These are phyloP conservation scores for Aphanomyces euteiches DNA, from an alignment of 352 stramenopile species.

Conservation along the genomic window DNA sequence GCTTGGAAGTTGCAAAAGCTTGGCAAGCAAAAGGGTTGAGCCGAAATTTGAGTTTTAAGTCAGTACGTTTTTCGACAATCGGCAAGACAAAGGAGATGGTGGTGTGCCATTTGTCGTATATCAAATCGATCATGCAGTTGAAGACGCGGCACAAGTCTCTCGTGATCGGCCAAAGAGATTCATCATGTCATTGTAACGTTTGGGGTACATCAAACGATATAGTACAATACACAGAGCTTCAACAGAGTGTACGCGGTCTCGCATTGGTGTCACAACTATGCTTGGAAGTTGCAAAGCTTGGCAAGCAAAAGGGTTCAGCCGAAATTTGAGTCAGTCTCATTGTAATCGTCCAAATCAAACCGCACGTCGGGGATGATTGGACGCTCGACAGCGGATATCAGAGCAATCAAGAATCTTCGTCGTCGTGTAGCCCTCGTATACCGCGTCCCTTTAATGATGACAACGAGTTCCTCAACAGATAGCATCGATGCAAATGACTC, in stretches of 20 bases:
- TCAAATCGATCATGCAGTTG: not conserved
- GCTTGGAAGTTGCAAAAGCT: not conserved
- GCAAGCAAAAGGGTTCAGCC: not conserved
- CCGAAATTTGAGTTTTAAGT: slow-evolving; percentile 2
- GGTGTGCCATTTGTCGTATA: not conserved
- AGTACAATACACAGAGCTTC: not conserved
- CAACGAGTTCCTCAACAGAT: not conserved
- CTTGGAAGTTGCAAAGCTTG: not conserved
- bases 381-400: slow-evolving; percentile 3
- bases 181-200: slow-evolving; percentile 8
- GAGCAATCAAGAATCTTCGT: not conserved
- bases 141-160: slow-evolving; percentile 2
- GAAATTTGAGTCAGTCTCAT: slow-evolving; percentile 2
- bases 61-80: not conserved
- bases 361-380: slow-evolving; percentile 3
- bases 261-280: not conserved
- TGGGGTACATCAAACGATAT: slow-evolving; percentile 1
- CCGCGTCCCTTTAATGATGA: not conserved
- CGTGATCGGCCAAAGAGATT: not conserved
- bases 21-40: not conserved
- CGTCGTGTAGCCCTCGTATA: not conserved
- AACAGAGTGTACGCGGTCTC: not conserved
- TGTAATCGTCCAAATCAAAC: not conserved
- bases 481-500: slow-evolving; percentile 9
- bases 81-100: not conserved